Conservation (phyloP, 2,329 filamentous ascomycete species). For the Hyphodiscus sp. region DNA sequence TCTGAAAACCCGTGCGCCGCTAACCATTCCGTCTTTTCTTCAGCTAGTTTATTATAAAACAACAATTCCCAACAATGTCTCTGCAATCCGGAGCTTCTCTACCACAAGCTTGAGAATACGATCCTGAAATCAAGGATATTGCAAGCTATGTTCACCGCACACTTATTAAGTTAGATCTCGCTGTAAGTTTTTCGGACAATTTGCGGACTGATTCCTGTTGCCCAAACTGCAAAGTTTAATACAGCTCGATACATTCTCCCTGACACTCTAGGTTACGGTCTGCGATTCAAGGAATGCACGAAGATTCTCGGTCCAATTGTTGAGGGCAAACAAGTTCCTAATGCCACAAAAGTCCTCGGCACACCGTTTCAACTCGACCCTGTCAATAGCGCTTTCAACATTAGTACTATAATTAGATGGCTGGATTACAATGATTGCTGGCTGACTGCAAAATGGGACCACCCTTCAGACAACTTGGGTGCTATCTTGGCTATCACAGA, state of each 20-base stretch:
- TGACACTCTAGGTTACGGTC: constrained; percentile 91
- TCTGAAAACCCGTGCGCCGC: no score
- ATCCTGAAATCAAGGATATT: constrained; percentile 92
- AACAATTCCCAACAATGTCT: constrained; percentile 33
- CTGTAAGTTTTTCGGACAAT: constrained; percentile 55
- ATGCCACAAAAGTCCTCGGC: constrained; percentile 84
- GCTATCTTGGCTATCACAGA: constrained; percentile 95
- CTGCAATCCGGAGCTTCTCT: constrained; percentile 39
- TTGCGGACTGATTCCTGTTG: constrained; percentile 4
- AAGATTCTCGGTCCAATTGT: constrained; percentile 92
- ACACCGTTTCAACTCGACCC: constrained; percentile 93
- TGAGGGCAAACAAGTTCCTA: constrained; percentile 82
- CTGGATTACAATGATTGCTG: constrained; percentile 99
- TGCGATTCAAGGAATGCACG: constrained; percentile 92
- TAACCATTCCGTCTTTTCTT: no score
- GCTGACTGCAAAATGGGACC: constrained; percentile 97
- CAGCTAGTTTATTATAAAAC: no score
- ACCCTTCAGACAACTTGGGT: constrained; percentile 95
- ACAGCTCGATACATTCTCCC: constrained; percentile 95
- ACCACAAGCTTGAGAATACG: constrained; percentile 58
- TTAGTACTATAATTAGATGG: constrained; percentile 98
- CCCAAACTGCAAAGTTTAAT: constrained; percentile 59
- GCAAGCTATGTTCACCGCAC: constrained; percentile 92
- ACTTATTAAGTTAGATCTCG: constrained; percentile 82
- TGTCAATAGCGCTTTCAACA: constrained; percentile 95